phyloP scores from a whole-genome alignment of 73 alveolate species.

The Symbiodinium pilosum region DNA sequence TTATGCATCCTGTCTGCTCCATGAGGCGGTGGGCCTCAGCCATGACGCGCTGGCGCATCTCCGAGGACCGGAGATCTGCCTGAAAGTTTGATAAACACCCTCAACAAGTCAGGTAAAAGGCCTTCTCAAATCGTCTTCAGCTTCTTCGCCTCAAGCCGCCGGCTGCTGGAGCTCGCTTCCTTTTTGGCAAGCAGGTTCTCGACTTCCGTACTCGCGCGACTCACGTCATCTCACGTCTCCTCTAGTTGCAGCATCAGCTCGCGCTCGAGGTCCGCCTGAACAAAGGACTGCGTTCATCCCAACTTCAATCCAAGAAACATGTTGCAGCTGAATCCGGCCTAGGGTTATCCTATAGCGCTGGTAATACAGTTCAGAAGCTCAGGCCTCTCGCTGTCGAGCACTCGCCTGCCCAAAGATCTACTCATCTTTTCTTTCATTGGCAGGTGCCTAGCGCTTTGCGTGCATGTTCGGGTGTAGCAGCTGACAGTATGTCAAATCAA shows the following conservation, averaged over 20 bases:
- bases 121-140: background rate
- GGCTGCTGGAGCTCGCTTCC: background rate
- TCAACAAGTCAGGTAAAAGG: background rate
- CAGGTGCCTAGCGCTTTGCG: no score
- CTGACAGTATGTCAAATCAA: no score
- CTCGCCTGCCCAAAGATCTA: no score
- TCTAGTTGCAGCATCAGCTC: conserved; percentile 1
- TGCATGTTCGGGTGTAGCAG: no score
- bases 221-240: background rate
- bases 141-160: background rate
- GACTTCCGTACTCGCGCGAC: no score
- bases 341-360: no score
- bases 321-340: no score
- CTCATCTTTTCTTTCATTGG: no score
- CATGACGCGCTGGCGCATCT: background rate
- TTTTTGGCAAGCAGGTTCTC: background rate
- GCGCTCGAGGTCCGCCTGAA: background rate
- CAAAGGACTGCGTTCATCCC: no score
- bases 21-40: background rate
- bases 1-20: background rate
- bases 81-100: background rate
- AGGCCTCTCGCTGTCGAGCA: no score
- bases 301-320: no score
- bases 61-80: conserved; percentile 29
- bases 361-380: no score